Evolutionary conservation across 2,329 filamentous ascomycete genomes (phyloP), one percentile per base, ranked within the genome.

Genomic region (Xylaria sp.): DNA sequence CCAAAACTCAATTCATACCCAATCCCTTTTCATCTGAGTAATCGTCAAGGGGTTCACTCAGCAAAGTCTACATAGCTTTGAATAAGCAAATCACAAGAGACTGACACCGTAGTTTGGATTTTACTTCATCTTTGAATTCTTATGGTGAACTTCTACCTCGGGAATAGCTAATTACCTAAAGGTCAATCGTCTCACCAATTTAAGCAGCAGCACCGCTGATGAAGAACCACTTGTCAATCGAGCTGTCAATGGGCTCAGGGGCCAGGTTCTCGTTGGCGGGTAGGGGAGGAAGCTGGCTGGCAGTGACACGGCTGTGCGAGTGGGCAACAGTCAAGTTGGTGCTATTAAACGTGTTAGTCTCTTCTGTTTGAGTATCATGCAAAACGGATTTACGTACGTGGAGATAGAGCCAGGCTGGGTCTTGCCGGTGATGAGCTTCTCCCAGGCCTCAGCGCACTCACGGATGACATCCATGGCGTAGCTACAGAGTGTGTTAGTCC

Each of bases 171-270:
- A 5, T 70, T 71, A 65, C 70, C 70, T 74, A 72, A 63, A 63
- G 59, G 64, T 68, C 59, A 62, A 52, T 13, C 44, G 49, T 69
- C 68, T 34, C 34, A 47, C 65, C 60, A 52, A 48, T 70, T 80
- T 90, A 93, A 71, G 88, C 83, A 70, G 92, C 91, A 74, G 94
- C 94, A 78, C 94, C 94, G 76, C 92, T 96, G 79, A 99, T 99
- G 87, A 97, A 99, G 89, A 99, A 99, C 94, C 94, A 99, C 87
- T 99, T 99, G 86, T 99, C 94, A 74, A 97, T 96, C 78, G 88
- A 95, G 75, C 86, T 84, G 75, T 99, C 94, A 71, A 99, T 96
- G 73, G 93, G 92, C 67, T 88, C 93, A 62, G 94, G 86, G 58
- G 84, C 76, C 60, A 95, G 81, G 72, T 95, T 88, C 85, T 97